Percentiles rank a stretch among this genome's conserved stretches.
These are phyloP conservation scores for Lactarius vividus DNA, from an alignment of 768 basidiomycete species.

Conservation along the genomic window DNA sequence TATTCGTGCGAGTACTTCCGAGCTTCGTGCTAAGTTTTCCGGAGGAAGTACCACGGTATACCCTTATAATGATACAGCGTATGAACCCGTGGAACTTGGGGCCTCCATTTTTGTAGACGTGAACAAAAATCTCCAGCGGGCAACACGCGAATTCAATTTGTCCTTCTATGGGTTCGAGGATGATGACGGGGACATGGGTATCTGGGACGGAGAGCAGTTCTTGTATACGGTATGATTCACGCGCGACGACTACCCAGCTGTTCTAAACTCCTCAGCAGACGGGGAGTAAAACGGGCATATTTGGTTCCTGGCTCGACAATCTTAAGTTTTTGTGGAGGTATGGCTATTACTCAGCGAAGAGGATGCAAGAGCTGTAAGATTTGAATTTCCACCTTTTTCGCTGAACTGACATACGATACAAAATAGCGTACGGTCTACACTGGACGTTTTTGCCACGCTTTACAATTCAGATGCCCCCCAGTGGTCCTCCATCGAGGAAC, in stretches of 20 bases:
- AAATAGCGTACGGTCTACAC: conserved; percentile 50
- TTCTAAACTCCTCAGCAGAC: not conserved
- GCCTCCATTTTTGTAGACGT: conserved; percentile 81
- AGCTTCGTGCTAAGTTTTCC: conserved; percentile 6
- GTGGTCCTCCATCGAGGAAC: conserved; percentile 54
- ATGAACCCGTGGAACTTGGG: conserved; percentile 75
- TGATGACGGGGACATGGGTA: conserved; percentile 53
- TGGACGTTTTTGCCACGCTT: conserved; percentile 49
- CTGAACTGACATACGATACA: not conserved
- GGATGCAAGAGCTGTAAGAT: conserved; percentile 15
- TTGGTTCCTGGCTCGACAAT: conserved; percentile 17
- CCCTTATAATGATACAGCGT: conserved; percentile 59
- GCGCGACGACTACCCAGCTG: not conserved
- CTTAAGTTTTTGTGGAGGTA: conserved; percentile 22
- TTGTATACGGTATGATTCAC: conserved; percentile 53
- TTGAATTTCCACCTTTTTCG: not conserved
- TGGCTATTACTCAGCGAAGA: conserved; percentile 19
- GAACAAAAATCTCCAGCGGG: conserved; percentile 72
- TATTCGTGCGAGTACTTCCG: not conserved
- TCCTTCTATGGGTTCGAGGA: conserved; percentile 46
- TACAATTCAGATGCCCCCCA: conserved; percentile 53
- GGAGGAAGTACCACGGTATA: conserved; percentile 76
- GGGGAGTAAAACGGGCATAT: not conserved
- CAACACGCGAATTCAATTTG: conserved; percentile 77
- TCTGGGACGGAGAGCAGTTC: conserved; percentile 84